phyloP scores from a whole-genome alignment of 805 yeast species.

The Suhomyces sp. region DNA sequence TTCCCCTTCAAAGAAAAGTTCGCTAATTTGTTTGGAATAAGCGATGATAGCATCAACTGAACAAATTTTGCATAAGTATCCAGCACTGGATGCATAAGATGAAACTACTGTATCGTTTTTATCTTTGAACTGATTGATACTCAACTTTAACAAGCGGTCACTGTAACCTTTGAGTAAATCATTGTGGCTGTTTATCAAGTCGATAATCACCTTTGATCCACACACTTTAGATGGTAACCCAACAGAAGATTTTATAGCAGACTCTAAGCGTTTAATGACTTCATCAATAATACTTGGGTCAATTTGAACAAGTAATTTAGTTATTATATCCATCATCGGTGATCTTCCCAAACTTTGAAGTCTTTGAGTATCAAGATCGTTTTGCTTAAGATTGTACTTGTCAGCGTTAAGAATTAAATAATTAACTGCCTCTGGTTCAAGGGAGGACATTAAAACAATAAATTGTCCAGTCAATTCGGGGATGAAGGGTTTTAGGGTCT shows the following conservation, averaged over 20 bases:
- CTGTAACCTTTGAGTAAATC: conserved; percentile 49
- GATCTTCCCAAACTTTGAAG: conserved; percentile 71
- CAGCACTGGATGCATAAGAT: conserved; percentile 78
- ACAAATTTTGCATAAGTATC: conserved; percentile 68
- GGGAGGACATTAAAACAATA: conserved; percentile 69
- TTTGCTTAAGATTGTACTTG: conserved; percentile 70
- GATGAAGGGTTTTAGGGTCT: conserved; percentile 61
- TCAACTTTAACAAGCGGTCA: conserved; percentile 57
- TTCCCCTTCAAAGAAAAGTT: conserved; percentile 55
- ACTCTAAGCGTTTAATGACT: conserved; percentile 48
- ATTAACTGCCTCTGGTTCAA: conserved; percentile 89
- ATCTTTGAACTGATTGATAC: conserved; percentile 60
- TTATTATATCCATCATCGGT: conserved; percentile 87
- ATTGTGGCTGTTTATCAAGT: conserved; percentile 56
- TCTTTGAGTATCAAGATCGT: conserved; percentile 75
- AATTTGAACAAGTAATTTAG: conserved; percentile 57
- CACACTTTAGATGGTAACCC: conserved; percentile 92
- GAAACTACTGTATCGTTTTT: conserved; percentile 68
- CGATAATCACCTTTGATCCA: conserved; percentile 69
- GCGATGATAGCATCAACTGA: conserved; percentile 48
- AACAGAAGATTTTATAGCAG: conserved; percentile 64
- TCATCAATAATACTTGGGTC: conserved; percentile 49
- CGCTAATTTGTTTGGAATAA: conserved; percentile 50
- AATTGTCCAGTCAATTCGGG: conserved; percentile 69
- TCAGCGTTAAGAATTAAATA: conserved; percentile 85